phyloP scores from a whole-genome alignment of 805 yeast genomes.

The Cyberlindnera xishuangbannaensis region DNA sequence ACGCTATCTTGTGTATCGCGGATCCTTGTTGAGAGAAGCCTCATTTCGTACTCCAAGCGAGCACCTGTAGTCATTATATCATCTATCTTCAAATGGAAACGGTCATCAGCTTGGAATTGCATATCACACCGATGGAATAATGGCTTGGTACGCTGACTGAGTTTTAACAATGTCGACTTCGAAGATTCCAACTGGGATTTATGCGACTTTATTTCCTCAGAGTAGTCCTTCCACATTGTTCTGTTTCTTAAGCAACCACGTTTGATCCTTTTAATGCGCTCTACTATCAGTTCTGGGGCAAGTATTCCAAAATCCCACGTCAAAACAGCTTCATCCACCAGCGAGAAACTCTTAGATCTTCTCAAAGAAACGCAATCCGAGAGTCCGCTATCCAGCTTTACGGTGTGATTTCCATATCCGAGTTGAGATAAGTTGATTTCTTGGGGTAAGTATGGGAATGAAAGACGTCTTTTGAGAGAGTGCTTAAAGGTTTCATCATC shows the following conservation, averaged over 20 bases:
- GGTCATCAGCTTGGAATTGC: constrained; percentile 22
- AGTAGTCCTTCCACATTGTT: not conserved
- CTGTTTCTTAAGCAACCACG: not conserved
- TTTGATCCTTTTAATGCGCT: constrained; percentile 8
- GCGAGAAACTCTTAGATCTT: constrained; percentile 34
- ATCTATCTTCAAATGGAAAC: constrained; percentile 34
- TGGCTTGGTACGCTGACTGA: constrained; percentile 16
- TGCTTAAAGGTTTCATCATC: constrained; percentile 13
- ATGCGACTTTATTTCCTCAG: constrained; percentile 3
- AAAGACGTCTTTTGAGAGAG: constrained; percentile 27
- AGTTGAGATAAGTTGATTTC: constrained; percentile 30
- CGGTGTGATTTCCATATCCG: constrained; percentile 21
- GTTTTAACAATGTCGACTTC: constrained; percentile 2
- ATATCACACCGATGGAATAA: constrained; percentile 17
- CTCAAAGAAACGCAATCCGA: constrained; percentile 12
- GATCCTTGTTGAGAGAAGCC: constrained; percentile 52
- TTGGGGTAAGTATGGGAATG: constrained; percentile 31
- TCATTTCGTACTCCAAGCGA: constrained; percentile 58
- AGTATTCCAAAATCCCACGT: constrained; percentile 11
- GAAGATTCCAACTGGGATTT: constrained; percentile 1
- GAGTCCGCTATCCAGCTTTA: constrained; percentile 4
- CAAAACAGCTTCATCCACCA: constrained; percentile 21
- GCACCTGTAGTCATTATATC: constrained; percentile 55
- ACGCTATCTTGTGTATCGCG: constrained; percentile 63
- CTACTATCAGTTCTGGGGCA: constrained; percentile 11